A percentile compares a stretch with the other conserved stretches of the same genome.
phyloP scores from a whole-genome alignment of 75 land plant species.

The Selaginella moellendorffii region DNA sequence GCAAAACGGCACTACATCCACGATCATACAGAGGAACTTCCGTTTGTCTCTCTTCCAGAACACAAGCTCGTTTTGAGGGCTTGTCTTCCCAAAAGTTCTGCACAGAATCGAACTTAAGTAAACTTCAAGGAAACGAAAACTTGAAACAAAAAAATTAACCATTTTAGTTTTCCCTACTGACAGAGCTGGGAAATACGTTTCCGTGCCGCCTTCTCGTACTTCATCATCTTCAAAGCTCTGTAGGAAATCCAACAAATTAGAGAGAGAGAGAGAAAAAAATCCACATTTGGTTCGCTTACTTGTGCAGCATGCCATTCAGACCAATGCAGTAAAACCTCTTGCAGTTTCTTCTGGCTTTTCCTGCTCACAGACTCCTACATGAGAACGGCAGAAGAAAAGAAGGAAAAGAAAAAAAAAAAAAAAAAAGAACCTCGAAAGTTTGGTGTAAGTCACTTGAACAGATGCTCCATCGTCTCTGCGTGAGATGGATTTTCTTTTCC shows the following conservation, averaged over 20 bases:
- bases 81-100: constrained; percentile 80
- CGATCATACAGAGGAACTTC: constrained; percentile 77
- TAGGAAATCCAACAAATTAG: neutral
- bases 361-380: neutral
- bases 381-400: neutral
- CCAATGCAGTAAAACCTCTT: neutral
- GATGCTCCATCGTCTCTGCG: neutral
- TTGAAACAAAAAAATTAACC: neutral
- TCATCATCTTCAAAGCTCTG: neutral
- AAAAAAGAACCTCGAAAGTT: neutral
- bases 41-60: constrained; percentile 21
- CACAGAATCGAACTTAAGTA: neutral
- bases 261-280: neutral
- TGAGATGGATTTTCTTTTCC: no score
- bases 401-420: neutral
- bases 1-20: constrained; percentile 28
- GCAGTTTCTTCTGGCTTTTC: neutral
- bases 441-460: neutral
- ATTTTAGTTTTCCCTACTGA: neutral
- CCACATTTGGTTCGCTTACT: neutral
- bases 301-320: neutral
- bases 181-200: neutral
- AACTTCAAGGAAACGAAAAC: neutral
- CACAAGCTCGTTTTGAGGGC: constrained; percentile 32
- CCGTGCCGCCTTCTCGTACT: neutral